phyloP scores from a whole-genome alignment of 2,329 filamentous ascomycete genomes.

The Talaromyces sp. region DNA sequence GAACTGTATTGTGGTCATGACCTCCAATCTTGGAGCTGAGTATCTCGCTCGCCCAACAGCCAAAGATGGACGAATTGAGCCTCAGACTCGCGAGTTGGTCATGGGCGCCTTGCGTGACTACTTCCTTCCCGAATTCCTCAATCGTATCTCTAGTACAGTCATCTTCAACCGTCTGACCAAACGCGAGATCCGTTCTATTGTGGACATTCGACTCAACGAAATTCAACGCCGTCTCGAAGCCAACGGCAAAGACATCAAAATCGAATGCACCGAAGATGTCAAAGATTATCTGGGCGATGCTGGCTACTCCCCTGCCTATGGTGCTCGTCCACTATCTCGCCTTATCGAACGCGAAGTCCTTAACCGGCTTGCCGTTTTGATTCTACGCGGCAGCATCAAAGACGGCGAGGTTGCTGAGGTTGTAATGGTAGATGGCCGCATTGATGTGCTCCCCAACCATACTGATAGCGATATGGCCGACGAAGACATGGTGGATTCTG shows the following conservation, averaged over 20 bases:
- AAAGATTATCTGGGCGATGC: conserved; percentile 89
- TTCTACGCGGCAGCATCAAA: conserved; percentile 74
- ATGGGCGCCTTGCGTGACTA: conserved; percentile 88
- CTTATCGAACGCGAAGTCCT: conserved; percentile 97
- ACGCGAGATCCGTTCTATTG: conserved; percentile 87
- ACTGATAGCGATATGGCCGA: conserved; percentile 58
- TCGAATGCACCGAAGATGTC: conserved; percentile 76
- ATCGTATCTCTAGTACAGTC: conserved; percentile 91
- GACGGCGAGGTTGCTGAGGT: conserved; percentile 83
- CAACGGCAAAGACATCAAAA: conserved; percentile 80
- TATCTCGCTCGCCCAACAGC: conserved; percentile 75
- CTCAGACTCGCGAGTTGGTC: conserved; percentile 78
- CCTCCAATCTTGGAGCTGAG: conserved; percentile 92
- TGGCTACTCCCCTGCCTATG: conserved; percentile 93
- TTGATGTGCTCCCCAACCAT: conserved; percentile 81
- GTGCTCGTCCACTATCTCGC: conserved; percentile 78
- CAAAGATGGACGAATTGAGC: conserved; percentile 79
- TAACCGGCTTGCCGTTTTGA: conserved; percentile 85
- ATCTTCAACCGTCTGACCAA: conserved; percentile 97
- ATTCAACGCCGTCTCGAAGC: conserved; percentile 85
- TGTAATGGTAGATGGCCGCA: conserved; percentile 70
- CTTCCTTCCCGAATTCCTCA: conserved; percentile 97
- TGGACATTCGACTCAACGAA: conserved; percentile 80
- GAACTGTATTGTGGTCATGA: conserved; percentile 99
- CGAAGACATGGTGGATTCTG: conserved; percentile 68